Base-by-base conservation (phyloP, 768 basidiomycete species). In the Trametes meyenii region DNA sequence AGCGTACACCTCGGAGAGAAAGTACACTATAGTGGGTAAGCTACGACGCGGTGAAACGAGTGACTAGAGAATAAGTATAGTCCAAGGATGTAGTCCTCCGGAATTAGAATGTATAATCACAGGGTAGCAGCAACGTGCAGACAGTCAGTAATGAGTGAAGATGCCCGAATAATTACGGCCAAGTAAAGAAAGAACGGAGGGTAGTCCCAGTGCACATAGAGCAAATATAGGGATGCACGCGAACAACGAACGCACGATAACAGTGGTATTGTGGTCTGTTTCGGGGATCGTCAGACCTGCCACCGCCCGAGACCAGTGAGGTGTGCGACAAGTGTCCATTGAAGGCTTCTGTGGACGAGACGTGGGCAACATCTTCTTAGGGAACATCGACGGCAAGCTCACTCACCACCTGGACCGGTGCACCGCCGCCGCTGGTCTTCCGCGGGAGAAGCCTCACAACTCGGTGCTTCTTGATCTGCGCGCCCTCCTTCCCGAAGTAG, bases 401-500 rank as follows among this genome's bases (percentile, higher is more conserved):
- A 24, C 44, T 45, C 44, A 19, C 24, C 44, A 45, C 44, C n/a
- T 24, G 24, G 1, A 45, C 44, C 19, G 44, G 19, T 7, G 24
- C 19, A 23, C 24, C 44, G n/a, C 6, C 5, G 44, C 19, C 38
- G 38, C 35, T 26, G n/a, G 19, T 29, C 17, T 26, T 11, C 38
- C 11, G 52, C 59, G 67, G 64, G 43, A 62, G 59, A 26, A 89
- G 77, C 62, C 77, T 76, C 55, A 90, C 78, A 62, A 81, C 39
- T 39, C 85, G 76, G 58, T 79, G 74, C 66, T 78, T 74, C 75
- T 87, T 88, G 61, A 89, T 78, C 43, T 79, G 76, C n/a, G 71
- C 68, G 19, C 86, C 86, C 12, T 81, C 65, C 44, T 74, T 74
- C 23, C 87, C 89, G 69, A 90, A 90, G 70, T 91, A 91, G 11